Conservation (phyloP, 1,284 basidiomycete genomes). For the Grifola frondosa region DNA sequence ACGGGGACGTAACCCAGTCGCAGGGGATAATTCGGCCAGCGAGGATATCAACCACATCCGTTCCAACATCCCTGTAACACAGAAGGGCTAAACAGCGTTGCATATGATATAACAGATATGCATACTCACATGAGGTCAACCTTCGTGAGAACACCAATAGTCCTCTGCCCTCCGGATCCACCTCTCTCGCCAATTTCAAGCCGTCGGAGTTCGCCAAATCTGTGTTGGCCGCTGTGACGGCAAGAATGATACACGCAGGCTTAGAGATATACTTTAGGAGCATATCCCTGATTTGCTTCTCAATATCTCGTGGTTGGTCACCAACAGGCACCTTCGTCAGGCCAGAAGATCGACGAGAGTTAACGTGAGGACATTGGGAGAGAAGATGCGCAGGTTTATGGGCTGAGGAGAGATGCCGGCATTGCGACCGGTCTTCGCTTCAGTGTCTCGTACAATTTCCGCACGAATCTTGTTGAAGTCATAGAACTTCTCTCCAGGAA, state of each 20-base stretch:
- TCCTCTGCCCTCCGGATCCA: conserved; percentile 96
- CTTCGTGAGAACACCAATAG: conserved; percentile 97
- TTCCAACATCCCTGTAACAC: conserved; percentile 81
- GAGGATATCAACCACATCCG: conserved; percentile 97
- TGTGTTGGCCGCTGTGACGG: conserved; percentile 94
- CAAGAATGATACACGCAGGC: conserved; percentile 87
- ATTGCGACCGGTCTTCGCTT: conserved; percentile 97
- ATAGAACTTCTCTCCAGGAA: conserved; percentile 95
- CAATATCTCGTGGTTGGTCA: conserved; percentile 97
- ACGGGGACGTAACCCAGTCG: conserved; percentile 97
- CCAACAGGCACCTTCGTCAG: conserved; percentile 96
- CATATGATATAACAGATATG: conserved; percentile 3
- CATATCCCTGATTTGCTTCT: conserved; percentile 98
- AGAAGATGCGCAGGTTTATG: conserved; percentile 96
- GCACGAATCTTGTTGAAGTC: conserved; percentile 97
- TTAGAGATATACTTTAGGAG: conserved; percentile 94
- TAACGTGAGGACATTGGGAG: conserved; percentile 93
- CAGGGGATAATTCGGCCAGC: conserved; percentile 96
- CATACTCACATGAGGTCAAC: conserved; percentile 89
- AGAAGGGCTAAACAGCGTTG: conserved; percentile 7
- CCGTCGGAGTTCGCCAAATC: conserved; percentile 99
- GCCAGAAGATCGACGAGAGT: conserved; percentile 96
- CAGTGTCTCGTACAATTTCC: conserved; percentile 95
- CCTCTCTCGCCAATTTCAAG: conserved; percentile 92
- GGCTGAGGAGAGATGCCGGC: conserved; percentile 94